Conservation (phyloP, 805 yeast genomes). For the Candida boleticola region DNA sequence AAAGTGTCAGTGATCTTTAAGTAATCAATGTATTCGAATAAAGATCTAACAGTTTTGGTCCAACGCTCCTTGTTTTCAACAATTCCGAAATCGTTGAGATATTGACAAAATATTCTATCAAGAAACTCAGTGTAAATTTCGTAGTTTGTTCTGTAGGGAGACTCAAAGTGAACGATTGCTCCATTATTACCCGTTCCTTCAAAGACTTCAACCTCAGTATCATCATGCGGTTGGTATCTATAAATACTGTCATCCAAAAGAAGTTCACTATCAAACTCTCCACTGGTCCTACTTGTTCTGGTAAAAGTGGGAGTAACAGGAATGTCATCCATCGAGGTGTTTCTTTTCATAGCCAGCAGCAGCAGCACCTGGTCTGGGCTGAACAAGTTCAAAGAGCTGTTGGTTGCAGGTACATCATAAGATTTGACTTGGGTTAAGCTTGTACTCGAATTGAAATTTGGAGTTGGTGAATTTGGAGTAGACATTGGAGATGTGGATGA, state of each 20-base stretch:
- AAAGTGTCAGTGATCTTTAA: constrained; percentile 71
- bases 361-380: background rate
- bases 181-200: background rate
- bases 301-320: background rate
- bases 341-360: constrained; percentile 1
- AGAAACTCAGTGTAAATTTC: constrained; percentile 41
- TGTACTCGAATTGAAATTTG: background rate
- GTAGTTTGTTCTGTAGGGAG: constrained; percentile 8
- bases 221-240: constrained; percentile 1
- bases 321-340: background rate
- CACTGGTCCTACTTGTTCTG: background rate
- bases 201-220: background rate
- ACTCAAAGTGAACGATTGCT: constrained; percentile 2
- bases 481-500: background rate
- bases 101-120: constrained; percentile 53
- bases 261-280: background rate
- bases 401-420: background rate
- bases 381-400: background rate
- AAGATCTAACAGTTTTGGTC: constrained; percentile 50
- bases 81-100: constrained; percentile 59
- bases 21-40: constrained; percentile 53
- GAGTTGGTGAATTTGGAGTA: constrained; percentile 1
- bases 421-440: background rate
- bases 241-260: background rate
- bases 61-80: constrained; percentile 50